These are phyloP conservation scores for Yamadazyma diospyri DNA, from an alignment of 1,139 yeast species.

Conservation along the genomic window DNA sequence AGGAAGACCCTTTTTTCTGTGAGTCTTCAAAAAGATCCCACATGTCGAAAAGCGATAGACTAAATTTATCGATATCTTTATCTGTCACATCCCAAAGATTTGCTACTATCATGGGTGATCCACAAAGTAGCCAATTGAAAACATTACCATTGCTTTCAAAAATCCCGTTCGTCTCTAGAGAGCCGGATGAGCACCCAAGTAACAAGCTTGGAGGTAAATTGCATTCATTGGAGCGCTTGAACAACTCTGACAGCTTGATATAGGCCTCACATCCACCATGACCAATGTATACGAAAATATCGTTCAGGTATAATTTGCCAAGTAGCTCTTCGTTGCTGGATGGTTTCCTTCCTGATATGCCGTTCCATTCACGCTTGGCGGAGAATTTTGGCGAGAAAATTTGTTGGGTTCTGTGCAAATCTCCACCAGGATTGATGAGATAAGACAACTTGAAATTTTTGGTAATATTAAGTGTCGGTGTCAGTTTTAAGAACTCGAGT, in stretches of 20 bases:
- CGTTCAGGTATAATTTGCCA: conserved; percentile 33
- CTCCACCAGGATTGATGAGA: conserved; percentile 80
- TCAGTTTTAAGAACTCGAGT: conserved; percentile 29
- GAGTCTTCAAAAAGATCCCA: conserved; percentile 52
- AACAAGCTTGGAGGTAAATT: conserved; percentile 68
- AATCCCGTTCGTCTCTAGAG: conserved; percentile 53
- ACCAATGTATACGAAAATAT: conserved; percentile 78
- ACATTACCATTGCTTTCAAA: conserved; percentile 77
- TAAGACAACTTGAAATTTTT: conserved; percentile 23
- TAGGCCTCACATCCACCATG: conserved; percentile 96
- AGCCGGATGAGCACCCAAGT: conserved; percentile 92
- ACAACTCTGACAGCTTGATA: conserved; percentile 37
- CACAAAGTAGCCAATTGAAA: conserved; percentile 71
- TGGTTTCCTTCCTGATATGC: conserved; percentile 56
- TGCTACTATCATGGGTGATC: conserved; percentile 78
- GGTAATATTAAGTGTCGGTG: conserved; percentile 1
- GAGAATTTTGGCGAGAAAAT: conserved; percentile 50
- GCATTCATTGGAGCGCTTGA: conserved; percentile 18
- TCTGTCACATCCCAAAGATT: conserved; percentile 98
- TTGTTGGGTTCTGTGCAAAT: conserved; percentile 64
- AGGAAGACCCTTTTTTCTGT: not conserved
- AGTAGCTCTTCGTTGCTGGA: conserved; percentile 40
- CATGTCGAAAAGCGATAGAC: conserved; percentile 51
- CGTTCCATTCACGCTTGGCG: conserved; percentile 45
- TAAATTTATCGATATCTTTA: conserved; percentile 84